Percentiles rank a stretch among this genome's conserved stretches.
Evolutionary conservation across 2,329 filamentous ascomycete species (phyloP).

Genomic region (Diplodia sapinea): DNA sequence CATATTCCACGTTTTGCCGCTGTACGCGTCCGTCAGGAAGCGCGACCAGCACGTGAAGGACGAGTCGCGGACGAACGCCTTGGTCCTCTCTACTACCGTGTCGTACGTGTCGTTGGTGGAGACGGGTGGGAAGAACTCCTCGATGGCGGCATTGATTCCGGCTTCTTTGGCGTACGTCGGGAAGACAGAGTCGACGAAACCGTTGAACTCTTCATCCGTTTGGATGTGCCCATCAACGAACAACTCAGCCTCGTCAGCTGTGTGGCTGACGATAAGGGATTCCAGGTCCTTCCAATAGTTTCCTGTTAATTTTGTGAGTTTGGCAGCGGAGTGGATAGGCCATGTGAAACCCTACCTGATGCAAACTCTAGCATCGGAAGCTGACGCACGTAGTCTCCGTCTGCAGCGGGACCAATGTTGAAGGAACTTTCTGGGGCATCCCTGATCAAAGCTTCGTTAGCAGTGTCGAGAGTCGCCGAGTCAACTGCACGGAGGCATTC

Average conservation of each 20-base stretch:
- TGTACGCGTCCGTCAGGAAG: conserved; percentile 24
- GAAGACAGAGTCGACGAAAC: conserved; percentile 20
- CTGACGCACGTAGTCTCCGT: conserved; percentile 41
- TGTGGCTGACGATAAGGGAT: conserved; percentile 44
- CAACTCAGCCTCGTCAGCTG: conserved; percentile 19
- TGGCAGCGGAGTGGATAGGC: not conserved
- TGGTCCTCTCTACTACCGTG: conserved; percentile 14
- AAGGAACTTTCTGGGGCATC: conserved; percentile 37
- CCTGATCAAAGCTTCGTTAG: conserved; percentile 36
- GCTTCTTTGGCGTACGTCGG: conserved; percentile 7
- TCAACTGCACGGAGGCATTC: conserved; percentile 42
- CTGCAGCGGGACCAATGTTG: conserved; percentile 44
- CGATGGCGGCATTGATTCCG: conserved; percentile 27
- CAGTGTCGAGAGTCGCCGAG: conserved; percentile 38
- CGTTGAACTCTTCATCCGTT: conserved; percentile 26
- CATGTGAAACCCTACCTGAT: not conserved
- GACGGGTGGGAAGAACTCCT: conserved; percentile 15
- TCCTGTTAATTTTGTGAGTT: conserved; percentile 33
- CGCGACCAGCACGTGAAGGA: conserved; percentile 27
- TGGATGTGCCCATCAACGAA: conserved; percentile 29
- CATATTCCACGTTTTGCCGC: conserved; percentile 28
- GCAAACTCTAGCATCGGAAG: conserved; percentile 27
- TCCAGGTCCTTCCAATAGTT: conserved; percentile 46
- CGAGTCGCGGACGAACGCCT: conserved; percentile 26
- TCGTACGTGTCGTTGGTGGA: conserved; percentile 25